Base-by-base conservation (phyloP, 176 grass and related monocot genomes). In the Cymbopogon citratus region DNA sequence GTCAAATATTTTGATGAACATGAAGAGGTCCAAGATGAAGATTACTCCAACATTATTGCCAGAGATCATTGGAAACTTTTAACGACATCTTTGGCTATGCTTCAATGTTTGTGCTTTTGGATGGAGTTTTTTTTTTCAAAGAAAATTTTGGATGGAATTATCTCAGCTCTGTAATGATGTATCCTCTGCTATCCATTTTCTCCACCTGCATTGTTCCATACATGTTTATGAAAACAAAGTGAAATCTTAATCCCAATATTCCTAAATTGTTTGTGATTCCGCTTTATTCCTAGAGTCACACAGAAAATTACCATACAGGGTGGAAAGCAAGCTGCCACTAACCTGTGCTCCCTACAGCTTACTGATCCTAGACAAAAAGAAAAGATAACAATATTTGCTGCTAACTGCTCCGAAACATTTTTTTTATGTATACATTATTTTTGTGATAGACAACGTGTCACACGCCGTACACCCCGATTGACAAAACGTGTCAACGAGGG, bases 21-120 rank as follows among this genome's bases (percentile, higher is more conserved):
- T 48, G 74, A 81, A 77, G 81, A 66, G 5, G 68, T 66, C 51
- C 75, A 84, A 36, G 80, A 92, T 84, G 90, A 87, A 98, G 87
- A 97, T 48, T 81, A 85, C 77, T 87, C 81, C 25, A 86, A 54
- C 65, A 74, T 89, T 81, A 51, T 76, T 91, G 69, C 57, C 49
- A 85, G 86, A 93, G 88, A 90, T 94, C 70, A n/a, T 27, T 5
- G 9, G 40, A 82, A 54, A 66, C 64, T 19, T 5, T 4, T 41
- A 82, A 54, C 65, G 41, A 31, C 27, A 13, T 40, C 70, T 64
- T 85, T 65, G 21, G 38, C 8, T 24, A 71, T 83, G 52, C 12
- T 64, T 63, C 31, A 61, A 75, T 70, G 63, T 63, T 49, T 88
- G 14, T 69, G 29, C 61, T 69, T 44, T 84, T 69, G 15, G 11